These are phyloP conservation scores for Schizothecium vesticola DNA, from an alignment of 495 filamentous ascomycete species.

Conservation along the genomic window DNA sequence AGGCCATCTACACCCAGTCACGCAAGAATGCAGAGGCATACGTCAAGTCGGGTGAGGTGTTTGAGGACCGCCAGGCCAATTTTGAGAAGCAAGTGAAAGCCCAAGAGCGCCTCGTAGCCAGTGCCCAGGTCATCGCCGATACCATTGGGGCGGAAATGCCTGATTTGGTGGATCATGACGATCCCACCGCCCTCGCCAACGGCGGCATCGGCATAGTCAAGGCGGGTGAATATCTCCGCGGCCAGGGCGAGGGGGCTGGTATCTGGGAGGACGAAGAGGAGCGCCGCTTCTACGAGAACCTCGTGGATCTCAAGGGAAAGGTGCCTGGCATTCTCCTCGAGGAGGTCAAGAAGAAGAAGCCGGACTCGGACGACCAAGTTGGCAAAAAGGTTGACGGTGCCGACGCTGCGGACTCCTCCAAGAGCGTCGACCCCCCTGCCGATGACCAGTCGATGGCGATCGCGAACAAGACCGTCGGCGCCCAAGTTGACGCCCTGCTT, in stretches of 20 bases:
- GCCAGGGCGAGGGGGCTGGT: slow-evolving; percentile 85
- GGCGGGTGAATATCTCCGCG: slow-evolving; percentile 85
- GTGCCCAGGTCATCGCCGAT: slow-evolving; percentile 88
- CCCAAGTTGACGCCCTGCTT: slow-evolving; percentile 89
- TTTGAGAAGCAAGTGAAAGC: slow-evolving; percentile 90
- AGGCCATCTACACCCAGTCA: slow-evolving; percentile 72
- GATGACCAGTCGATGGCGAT: slow-evolving; percentile 92
- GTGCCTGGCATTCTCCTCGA: slow-evolving; percentile 91
- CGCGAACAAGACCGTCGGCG: slow-evolving; percentile 94
- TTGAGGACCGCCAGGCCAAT: slow-evolving; percentile 93
- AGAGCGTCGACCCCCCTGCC: slow-evolving; percentile 40
- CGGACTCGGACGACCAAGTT: slow-evolving; percentile 60
- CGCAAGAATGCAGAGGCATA: slow-evolving; percentile 97
- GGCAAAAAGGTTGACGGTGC: slow-evolving; percentile 49
- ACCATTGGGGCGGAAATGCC: slow-evolving; percentile 91
- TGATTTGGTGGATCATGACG: slow-evolving; percentile 76
- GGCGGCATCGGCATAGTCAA: slow-evolving; percentile 89
- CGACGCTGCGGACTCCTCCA: slow-evolving; percentile 49
- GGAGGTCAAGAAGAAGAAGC: slow-evolving; percentile 92
- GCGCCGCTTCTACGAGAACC: slow-evolving; percentile 93
- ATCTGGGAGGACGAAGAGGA: slow-evolving; percentile 99
- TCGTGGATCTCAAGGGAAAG: slow-evolving; percentile 91
- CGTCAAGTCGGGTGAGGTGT: slow-evolving; percentile 96
- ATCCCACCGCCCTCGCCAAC: slow-evolving; percentile 54
- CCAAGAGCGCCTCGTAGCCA: slow-evolving; percentile 83